phyloP scores from a whole-genome alignment of 495 filamentous ascomycete genomes.

The Penicillium steckii region DNA sequence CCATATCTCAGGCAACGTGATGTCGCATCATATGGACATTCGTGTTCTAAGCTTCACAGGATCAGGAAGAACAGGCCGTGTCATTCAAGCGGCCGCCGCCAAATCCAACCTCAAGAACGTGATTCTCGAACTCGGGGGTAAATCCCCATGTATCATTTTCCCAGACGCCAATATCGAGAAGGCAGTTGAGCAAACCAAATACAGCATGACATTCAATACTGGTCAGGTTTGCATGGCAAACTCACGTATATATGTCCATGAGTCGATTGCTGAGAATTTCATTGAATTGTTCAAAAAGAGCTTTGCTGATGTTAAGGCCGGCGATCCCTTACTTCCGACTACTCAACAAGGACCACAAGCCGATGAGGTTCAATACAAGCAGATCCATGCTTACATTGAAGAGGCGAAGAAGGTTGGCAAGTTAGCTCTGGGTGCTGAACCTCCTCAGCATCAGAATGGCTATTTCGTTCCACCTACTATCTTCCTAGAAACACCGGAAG shows the following conservation, averaged over 20 bases:
- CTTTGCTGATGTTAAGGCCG: constrained; percentile 47
- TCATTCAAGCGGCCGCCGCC: constrained; percentile 25
- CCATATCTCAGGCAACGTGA: constrained; percentile 66
- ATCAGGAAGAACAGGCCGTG: constrained; percentile 14
- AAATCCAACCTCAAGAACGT: constrained; percentile 47
- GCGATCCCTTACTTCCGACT: constrained; percentile 72
- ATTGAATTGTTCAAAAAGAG: constrained; percentile 74
- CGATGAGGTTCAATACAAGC: constrained; percentile 78
- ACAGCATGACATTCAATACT: constrained; percentile 40
- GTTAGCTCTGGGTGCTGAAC: constrained; percentile 11
- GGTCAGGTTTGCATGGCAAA: constrained; percentile 54
- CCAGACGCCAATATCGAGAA: constrained; percentile 70
- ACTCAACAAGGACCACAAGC: constrained; percentile 92
- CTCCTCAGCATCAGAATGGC: constrained; percentile 24
- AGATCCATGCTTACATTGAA: constrained; percentile 86
- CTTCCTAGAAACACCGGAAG: constrained; percentile 34
- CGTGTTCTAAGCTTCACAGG: constrained; percentile 58
- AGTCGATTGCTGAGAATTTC: constrained; percentile 78
- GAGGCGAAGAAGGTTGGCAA: constrained; percentile 68
- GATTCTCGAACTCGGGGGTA: constrained; percentile 39
- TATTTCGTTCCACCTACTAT: constrained; percentile 49
- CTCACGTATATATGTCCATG: constrained; percentile 51
- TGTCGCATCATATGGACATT: constrained; percentile 72
- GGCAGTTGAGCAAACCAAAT: constrained; percentile 69
- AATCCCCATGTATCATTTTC: constrained; percentile 38